Base-by-base conservation (phyloP, 768 basidiomycete species). In the Termitomyces sp. region DNA sequence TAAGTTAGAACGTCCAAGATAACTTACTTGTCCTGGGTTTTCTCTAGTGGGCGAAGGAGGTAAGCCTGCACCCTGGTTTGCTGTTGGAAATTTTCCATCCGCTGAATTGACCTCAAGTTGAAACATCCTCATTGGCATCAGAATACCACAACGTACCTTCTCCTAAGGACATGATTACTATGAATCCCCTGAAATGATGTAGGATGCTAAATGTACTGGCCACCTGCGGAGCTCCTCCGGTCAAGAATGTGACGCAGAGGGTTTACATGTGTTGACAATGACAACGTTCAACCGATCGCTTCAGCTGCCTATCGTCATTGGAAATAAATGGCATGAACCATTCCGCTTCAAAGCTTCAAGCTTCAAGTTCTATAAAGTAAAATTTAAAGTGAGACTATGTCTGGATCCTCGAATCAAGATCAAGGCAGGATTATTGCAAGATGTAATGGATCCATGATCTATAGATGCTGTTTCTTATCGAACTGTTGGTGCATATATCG, bases 21-120 rank as follows among this genome's bases (percentile, higher is more conserved):
- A 22, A 44, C 64, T 16, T 9, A 80, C 82, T 65, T 75, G 73
- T 13, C 78, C 81, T 6, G 79, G 80, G 61, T 84, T 85, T 67
- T 82, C 79, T 35, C 68, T 66, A 5, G 75, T 74, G 1, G 82
- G 78, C 15, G 76, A 77, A 9, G 82, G 82, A 11, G 81, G 79
- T 49, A 78, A 67, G 7, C 74, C 78, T 7, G 63, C 38, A 20
- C 58, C 65, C 40, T 67, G 65, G 39, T 76, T 76, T 11, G 68
- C 66, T 4, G 64, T 67, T 54, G 80, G 77, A 63, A 78, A 81
- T 63, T 79, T 80, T 36, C 78, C 74, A 57, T 81, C 78, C 42
- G 62, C 71, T 71, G 50, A 16, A 22, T 45, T 15, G 9, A 18
- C 13, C 46, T 32, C 52, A 36, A 52, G 24, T 16, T 49, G 18